These are phyloP conservation scores for Colletotrichum salicis DNA, from an alignment of 2,329 filamentous ascomycete genomes.

Conservation along the genomic window DNA sequence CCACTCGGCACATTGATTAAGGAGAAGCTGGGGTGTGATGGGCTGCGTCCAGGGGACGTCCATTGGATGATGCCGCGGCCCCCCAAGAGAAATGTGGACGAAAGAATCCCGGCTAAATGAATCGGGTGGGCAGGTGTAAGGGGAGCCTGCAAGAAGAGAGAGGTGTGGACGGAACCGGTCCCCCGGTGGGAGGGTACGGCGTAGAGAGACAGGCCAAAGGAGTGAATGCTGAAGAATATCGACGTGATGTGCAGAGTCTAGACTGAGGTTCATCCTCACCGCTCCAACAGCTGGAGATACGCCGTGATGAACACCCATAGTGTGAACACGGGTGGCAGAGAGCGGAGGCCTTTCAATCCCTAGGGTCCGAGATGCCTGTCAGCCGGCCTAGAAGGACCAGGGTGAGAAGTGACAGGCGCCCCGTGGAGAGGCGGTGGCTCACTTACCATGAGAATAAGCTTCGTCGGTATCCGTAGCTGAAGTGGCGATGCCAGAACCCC, in stretches of 20 bases:
- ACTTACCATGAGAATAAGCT: conserved; percentile 22
- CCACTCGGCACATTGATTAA: conserved; percentile 38
- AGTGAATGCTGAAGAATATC: conserved; percentile 23
- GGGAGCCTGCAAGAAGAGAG: conserved; percentile 13
- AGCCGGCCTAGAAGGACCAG: background rate
- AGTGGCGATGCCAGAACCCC: background rate
- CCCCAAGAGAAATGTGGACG: conserved; percentile 27
- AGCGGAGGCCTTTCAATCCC: background rate
- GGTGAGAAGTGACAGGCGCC: conserved; percentile 16
- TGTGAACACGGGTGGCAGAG: background rate
- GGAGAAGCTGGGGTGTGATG: conserved; percentile 38
- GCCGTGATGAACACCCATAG: conserved; percentile 11
- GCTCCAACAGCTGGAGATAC: conserved; percentile 17
- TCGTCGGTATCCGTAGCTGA: conserved; percentile 25
- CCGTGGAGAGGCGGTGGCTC: conserved; percentile 27
- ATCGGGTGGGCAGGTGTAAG: conserved; percentile 26
- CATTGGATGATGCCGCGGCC: conserved; percentile 28
- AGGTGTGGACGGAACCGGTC: conserved; percentile 32
- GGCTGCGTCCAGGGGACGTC: conserved; percentile 25
- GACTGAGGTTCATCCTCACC: conserved; percentile 29
- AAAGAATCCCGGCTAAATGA: conserved; percentile 33
- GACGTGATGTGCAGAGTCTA: conserved; percentile 26
- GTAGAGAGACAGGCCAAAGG: conserved; percentile 12
- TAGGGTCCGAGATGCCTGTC: background rate
- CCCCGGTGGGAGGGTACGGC: conserved; percentile 14